These are phyloP conservation scores for Quercus gilva DNA, from an alignment of 306 rosid genomes.

Conservation along the genomic window DNA sequence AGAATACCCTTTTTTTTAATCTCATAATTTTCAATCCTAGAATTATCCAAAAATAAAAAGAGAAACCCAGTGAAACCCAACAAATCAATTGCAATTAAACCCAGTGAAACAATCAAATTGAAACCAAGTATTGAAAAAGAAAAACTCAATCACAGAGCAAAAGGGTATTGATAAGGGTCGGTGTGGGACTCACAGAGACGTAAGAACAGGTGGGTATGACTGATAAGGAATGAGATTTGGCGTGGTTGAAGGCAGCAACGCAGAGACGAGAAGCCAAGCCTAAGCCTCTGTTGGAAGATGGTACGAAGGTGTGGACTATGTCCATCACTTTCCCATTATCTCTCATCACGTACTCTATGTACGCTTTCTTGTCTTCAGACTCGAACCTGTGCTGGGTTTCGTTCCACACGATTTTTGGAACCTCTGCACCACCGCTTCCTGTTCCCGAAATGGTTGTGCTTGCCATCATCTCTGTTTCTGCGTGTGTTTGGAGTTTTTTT, in stretches of 20 bases:
- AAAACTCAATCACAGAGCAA: not conserved
- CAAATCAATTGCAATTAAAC: not conserved
- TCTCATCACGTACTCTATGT: constrained; percentile 47
- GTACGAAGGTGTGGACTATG: constrained; percentile 80
- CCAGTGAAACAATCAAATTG: not conserved
- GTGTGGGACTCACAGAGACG: constrained; percentile 59
- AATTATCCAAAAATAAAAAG: not conserved
- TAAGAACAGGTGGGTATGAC: constrained; percentile 81
- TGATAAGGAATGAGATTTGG: constrained; percentile 49
- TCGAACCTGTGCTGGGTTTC: constrained; percentile 52
- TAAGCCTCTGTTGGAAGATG: constrained; percentile 78
- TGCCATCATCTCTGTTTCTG: constrained; percentile 33
- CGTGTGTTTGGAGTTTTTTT: not conserved
- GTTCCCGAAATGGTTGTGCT: constrained; percentile 10
- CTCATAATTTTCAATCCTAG: not conserved
- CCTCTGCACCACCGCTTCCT: constrained; percentile 15
- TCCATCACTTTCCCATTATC: constrained; percentile 61
- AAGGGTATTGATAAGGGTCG: not conserved
- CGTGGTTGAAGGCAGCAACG: constrained; percentile 79
- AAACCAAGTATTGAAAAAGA: not conserved
- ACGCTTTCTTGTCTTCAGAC: constrained; percentile 80
- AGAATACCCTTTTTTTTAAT: too few relatives aligned
- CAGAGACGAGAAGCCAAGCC: constrained; percentile 84
- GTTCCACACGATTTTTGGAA: constrained; percentile 64
- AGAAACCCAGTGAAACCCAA: not conserved